Evolutionary conservation across 163 green algal species (phyloP).

Genomic region (Scenedesmus sp.): DNA sequence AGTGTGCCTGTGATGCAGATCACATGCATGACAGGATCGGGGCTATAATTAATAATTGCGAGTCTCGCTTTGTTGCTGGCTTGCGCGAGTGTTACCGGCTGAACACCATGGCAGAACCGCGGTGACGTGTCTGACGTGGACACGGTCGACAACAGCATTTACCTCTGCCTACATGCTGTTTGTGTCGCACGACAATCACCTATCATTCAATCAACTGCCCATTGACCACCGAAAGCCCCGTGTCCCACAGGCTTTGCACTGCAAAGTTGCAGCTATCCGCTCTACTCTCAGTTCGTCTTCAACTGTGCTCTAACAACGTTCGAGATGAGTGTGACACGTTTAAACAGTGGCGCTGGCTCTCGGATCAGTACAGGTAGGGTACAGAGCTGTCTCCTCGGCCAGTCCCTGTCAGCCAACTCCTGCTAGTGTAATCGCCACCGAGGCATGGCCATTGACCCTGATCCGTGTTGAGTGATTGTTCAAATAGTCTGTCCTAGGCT

Average conservation of each 20-base stretch:
- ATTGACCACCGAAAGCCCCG: neutral
- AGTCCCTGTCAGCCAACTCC: slow-evolving; percentile 1
- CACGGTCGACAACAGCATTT: neutral
- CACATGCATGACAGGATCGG: no score
- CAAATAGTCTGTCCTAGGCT: neutral
- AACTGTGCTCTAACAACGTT: neutral
- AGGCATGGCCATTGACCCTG: neutral
- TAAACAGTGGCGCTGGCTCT: neutral
- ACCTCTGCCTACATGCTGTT: neutral
- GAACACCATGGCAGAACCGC: neutral
- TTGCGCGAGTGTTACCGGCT: no score
- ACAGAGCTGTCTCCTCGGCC: neutral
- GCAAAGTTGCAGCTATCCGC: neutral
- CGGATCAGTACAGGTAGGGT: neutral
- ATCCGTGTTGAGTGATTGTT: neutral
- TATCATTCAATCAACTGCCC: neutral
- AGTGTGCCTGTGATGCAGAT: no score
- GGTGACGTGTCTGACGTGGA: slow-evolving; percentile 5
- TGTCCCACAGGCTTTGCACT: neutral
- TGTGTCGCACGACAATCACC: neutral
- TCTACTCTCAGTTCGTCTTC: neutral
- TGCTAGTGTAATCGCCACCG: neutral
- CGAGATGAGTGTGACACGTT: neutral
- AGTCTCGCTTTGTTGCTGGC: no score
- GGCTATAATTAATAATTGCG: no score